Conservation (phyloP, 176 grass and related monocot species). For the Stipa capillata region DNA sequence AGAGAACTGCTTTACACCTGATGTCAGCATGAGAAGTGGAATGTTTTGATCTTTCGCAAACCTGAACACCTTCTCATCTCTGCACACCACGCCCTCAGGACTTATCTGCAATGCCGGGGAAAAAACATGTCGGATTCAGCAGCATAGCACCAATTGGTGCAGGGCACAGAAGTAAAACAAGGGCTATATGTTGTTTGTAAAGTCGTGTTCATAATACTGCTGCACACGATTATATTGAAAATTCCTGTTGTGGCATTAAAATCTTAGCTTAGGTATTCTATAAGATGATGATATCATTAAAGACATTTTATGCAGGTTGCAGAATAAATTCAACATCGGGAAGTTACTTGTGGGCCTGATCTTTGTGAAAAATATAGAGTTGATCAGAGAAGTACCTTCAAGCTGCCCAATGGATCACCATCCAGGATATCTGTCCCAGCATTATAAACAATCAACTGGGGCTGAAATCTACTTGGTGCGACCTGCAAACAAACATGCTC, state of each 20-base stretch:
- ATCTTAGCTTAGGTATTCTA: background rate
- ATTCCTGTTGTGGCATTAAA: background rate
- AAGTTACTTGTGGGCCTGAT: background rate
- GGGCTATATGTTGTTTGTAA: background rate
- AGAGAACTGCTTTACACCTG: slow-evolving; percentile 43
- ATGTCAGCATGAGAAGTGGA: slow-evolving; percentile 87
- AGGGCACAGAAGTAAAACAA: background rate
- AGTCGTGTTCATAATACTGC: background rate
- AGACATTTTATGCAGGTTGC: background rate
- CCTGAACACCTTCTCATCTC: slow-evolving; percentile 92
- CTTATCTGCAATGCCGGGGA: slow-evolving; percentile 49
- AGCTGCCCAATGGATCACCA: slow-evolving; percentile 84
- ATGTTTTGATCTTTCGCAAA: slow-evolving; percentile 87
- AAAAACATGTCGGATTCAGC: background rate
- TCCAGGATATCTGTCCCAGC: slow-evolving; percentile 92
- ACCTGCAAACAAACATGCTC: slow-evolving; percentile 37
- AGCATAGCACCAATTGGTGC: background rate
- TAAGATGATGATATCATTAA: background rate
- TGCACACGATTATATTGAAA: background rate
- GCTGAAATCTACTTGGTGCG: slow-evolving; percentile 58
- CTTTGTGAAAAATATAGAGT: background rate
- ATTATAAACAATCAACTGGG: slow-evolving; percentile 87
- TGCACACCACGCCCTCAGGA: slow-evolving; percentile 56
- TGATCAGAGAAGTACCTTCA: slow-evolving; percentile 46
- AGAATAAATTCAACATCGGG: background rate